A percentile compares a stretch with the other conserved stretches of the same genome.
Evolutionary conservation across 768 basidiomycete species (phyloP).

Genomic region (Collybia mongolica): DNA sequence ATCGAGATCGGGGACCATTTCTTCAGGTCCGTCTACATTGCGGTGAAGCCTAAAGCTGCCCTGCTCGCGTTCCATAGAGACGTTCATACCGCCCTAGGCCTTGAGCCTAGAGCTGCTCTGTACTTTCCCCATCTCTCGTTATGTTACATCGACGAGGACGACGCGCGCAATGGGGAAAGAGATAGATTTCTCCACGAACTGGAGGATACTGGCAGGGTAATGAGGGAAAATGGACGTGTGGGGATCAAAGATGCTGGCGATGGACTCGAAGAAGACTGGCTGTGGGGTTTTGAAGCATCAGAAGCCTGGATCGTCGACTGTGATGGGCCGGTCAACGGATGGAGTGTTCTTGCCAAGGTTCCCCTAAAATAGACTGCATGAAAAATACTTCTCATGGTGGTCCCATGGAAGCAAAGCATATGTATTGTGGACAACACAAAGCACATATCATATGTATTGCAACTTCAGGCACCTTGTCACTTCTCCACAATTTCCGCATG

Average conservation of each 20-base stretch:
- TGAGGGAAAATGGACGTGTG: slow-evolving; percentile 7
- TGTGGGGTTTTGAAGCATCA: slow-evolving; percentile 39
- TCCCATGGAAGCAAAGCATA: too few relatives aligned
- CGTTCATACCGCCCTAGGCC: slow-evolving; percentile 36
- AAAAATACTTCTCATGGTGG: too few relatives aligned
- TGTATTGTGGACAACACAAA: too few relatives aligned
- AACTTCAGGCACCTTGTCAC: slow-evolving; percentile 13
- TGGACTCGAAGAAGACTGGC: slow-evolving; percentile 27
- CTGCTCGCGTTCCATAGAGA: slow-evolving; percentile 47
- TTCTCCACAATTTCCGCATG: slow-evolving; percentile 31
- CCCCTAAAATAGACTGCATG: background rate
- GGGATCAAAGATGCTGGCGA: slow-evolving; percentile 32
- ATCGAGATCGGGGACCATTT: slow-evolving; percentile 61
- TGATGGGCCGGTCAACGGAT: slow-evolving; percentile 57
- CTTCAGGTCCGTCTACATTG: slow-evolving; percentile 69
- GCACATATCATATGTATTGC: slow-evolving; percentile 8
- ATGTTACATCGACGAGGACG: slow-evolving; percentile 70
- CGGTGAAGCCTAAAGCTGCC: slow-evolving; percentile 42
- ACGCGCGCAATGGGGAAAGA: slow-evolving; percentile 51
- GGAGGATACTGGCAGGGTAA: slow-evolving; percentile 31
- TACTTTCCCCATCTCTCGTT: slow-evolving; percentile 72
- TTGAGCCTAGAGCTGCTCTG: slow-evolving; percentile 46
- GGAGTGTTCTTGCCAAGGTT: slow-evolving; percentile 46
- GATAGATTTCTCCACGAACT: slow-evolving; percentile 44
- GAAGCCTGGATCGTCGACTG: slow-evolving; percentile 65